A percentile compares a stretch with the other conserved stretches of the same genome.
Evolutionary conservation across 2,329 filamentous ascomycete species (phyloP).

Genomic region (Harringtonia lauricola): DNA sequence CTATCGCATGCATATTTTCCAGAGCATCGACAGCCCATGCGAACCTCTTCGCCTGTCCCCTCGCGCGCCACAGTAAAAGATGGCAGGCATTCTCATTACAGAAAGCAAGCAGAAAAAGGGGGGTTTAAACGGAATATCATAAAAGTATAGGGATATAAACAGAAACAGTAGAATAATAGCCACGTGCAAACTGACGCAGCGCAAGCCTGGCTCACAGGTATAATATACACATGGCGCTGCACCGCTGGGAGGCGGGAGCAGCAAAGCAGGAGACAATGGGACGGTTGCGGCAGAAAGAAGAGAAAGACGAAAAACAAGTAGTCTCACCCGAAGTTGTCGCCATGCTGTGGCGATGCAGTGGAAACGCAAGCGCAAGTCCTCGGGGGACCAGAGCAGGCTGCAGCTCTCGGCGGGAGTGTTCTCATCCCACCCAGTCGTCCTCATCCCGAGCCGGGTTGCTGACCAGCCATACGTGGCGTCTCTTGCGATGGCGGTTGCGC

Average conservation of each 20-base stretch:
- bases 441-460: constrained; percentile 22
- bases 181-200: background rate
- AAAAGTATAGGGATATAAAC: background rate
- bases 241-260: background rate
- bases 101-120: background rate
- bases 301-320: background rate
- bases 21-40: too few relatives aligned
- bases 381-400: constrained; percentile 11
- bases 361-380: constrained; percentile 22
- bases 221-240: background rate
- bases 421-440: constrained; percentile 25
- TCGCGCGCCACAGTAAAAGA: too few relatives aligned
- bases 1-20: too few relatives aligned
- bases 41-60: background rate
- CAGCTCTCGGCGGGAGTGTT: background rate
- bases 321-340: constrained; percentile 20
- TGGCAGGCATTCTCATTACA: background rate
- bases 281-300: background rate
- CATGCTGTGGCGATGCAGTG: constrained; percentile 29
- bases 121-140: background rate
- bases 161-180: background rate
- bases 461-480: constrained; percentile 24
- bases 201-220: background rate
- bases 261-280: background rate
- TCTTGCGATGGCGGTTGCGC: constrained; percentile 27